These are phyloP conservation scores for Phytopythium sindhum DNA, from an alignment of 352 stramenopile genomes.

Conservation along the genomic window DNA sequence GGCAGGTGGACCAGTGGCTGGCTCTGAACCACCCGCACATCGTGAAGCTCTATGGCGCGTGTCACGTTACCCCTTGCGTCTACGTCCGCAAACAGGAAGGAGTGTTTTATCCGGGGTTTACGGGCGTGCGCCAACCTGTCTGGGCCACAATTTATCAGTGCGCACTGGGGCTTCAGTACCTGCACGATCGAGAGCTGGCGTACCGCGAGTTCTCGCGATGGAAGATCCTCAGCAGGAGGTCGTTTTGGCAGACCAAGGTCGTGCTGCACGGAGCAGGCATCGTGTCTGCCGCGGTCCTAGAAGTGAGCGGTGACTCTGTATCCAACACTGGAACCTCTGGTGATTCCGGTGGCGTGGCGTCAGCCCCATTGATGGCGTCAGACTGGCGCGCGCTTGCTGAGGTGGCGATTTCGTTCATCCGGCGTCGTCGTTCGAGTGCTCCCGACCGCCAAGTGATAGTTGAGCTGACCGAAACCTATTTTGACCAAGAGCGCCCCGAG, in stretches of 20 bases:
- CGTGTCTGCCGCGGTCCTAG: background rate
- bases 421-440: background rate
- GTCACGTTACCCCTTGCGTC: background rate
- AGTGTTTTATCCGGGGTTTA: background rate
- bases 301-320: background rate
- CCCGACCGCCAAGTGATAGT: background rate
- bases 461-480: background rate
- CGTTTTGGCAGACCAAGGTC: background rate
- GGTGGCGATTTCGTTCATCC: background rate
- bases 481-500: background rate
- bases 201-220: background rate
- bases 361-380: background rate
- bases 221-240: background rate
- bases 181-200: background rate
- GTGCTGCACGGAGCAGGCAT: background rate
- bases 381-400: background rate
- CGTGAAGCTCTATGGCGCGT: slow-evolving; percentile 5
- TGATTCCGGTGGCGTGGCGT: background rate
- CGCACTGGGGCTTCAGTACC: background rate
- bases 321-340: background rate
- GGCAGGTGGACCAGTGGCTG: background rate
- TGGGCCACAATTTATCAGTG: background rate
- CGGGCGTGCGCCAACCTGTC: background rate
- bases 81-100: background rate
- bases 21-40: slow-evolving; percentile 1